Base-by-base conservation (phyloP, 306 rosid species). In the Abrus pulchellus region DNA sequence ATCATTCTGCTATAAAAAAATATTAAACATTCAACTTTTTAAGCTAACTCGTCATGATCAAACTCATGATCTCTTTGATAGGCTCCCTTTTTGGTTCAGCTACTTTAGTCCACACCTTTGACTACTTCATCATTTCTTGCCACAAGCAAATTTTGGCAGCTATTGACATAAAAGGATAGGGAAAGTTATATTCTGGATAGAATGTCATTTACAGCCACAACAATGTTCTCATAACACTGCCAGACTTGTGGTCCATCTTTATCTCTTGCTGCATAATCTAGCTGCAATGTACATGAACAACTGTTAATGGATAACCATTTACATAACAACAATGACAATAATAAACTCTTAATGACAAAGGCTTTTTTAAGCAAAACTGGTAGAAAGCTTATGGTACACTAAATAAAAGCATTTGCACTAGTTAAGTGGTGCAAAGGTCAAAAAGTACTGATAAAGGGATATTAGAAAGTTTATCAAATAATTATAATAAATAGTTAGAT, bases 261-360 rank as follows among this genome's bases (percentile, higher is more conserved):
- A 50, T 87, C 92, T 83, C 97, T 92, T 61, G 94, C 98, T 73
- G 97, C 97, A 81, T 90, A 92, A 86, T 89, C 97, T 53, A 94
- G 85, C 98, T 90, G 91, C 85, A 83, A 41, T 13, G 74, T n/a
- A 71, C 67, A 48, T 9, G 32, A 81, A 71, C 11, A 20, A 55
- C 30, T 60, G 62, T 65, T 77, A 73, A 83, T 65, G 8, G 34
- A 62, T 33, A 2, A 63, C 32, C 66, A 57, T 33, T 34, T n/a
- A 33, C 52, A 72, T 20, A 20, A 20, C 20, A 20, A 20, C 20
- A 20, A 20, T 62, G 30, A 47, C 13, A 6, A 78, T 5, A 56
- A 30, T 8, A 20, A 65, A 41, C 7, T 11, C 67, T 48, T 59
- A 43, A 32, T 36, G 0, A 20, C 20, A 20, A 20, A 20, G 20